phyloP scores from a whole-genome alignment of 2,329 filamentous ascomycete genomes.

The Neopestalotiopsis clavispora region DNA sequence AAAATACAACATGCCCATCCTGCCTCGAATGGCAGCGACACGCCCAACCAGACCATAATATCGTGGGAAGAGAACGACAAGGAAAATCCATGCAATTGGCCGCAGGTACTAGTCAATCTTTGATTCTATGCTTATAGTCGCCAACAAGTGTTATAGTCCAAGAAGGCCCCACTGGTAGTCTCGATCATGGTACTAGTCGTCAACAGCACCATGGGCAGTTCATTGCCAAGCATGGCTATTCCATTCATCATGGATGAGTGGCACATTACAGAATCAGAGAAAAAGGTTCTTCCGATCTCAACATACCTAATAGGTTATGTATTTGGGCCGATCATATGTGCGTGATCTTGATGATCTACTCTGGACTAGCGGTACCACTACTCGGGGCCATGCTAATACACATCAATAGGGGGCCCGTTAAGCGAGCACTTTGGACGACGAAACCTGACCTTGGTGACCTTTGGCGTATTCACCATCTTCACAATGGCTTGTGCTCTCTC shows the following conservation, averaged over 20 bases:
- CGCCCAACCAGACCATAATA: slow-evolving; percentile 39
- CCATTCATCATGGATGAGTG: slow-evolving; percentile 63
- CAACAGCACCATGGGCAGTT: slow-evolving; percentile 71
- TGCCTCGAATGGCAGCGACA: slow-evolving; percentile 27
- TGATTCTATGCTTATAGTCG: not conserved
- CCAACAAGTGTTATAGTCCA: slow-evolving; percentile 42
- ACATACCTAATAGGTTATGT: slow-evolving; percentile 69
- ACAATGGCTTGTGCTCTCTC: slow-evolving; percentile 62
- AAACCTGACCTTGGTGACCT: slow-evolving; percentile 49
- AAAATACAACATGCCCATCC: slow-evolving; percentile 26
- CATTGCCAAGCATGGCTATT: slow-evolving; percentile 67
- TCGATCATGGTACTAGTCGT: slow-evolving; percentile 64
- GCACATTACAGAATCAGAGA: slow-evolving; percentile 51
- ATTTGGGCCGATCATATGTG: slow-evolving; percentile 47
- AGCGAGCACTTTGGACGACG: slow-evolving; percentile 68
- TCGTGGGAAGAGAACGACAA: slow-evolving; percentile 53
- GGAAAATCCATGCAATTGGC: slow-evolving; percentile 61
- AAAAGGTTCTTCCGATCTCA: slow-evolving; percentile 62
- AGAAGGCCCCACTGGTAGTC: slow-evolving; percentile 59
- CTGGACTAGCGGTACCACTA: not conserved
- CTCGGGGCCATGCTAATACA: slow-evolving; percentile 38
- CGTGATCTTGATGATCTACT: too few relatives aligned
- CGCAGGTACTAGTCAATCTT: slow-evolving; percentile 36
- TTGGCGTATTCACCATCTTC: slow-evolving; percentile 53
- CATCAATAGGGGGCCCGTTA: slow-evolving; percentile 64